These are phyloP conservation scores for Boechera stricta DNA, from an alignment of 345 rosid species.

Conservation along the genomic window DNA sequence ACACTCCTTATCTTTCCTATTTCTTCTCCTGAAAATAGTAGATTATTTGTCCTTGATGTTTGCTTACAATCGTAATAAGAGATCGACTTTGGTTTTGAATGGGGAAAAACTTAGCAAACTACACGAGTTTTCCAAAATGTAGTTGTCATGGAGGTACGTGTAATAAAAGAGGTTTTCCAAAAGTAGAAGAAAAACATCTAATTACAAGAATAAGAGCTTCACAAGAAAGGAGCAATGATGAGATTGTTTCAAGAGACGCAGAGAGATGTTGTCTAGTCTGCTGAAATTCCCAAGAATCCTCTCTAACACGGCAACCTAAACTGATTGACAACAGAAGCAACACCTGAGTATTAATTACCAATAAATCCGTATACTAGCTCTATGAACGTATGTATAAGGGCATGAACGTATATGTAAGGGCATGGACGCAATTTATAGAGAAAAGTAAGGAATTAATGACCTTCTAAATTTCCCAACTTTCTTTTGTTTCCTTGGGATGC, in stretches of 20 bases:
- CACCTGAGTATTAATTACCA: conserved; percentile 42
- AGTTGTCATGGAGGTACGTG: conserved; percentile 25
- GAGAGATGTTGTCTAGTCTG: conserved; percentile 27
- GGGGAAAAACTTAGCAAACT: conserved; percentile 11
- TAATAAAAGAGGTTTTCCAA: neutral
- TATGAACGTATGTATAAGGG: neutral
- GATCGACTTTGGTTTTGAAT: conserved; percentile 14
- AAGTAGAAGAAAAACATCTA: conserved; percentile 28
- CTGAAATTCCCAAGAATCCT: conserved; percentile 29
- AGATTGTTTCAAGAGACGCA: conserved; percentile 28
- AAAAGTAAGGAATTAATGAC: conserved; percentile 44
- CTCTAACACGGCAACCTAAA: conserved; percentile 38
- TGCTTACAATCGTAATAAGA: conserved; percentile 24
- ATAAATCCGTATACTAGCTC: conserved; percentile 34
- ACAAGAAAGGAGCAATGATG: conserved; percentile 18
- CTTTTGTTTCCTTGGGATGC: conserved; percentile 44
- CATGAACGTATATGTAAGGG: conserved; percentile 12
- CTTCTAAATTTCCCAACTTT: conserved; percentile 38
- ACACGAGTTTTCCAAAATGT: conserved; percentile 31
- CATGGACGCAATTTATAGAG: conserved; percentile 40
- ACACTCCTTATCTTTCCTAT: conserved; percentile 4
- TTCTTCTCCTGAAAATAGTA: conserved; percentile 12
- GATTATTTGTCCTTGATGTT: conserved; percentile 1
- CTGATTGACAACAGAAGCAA: conserved; percentile 47
- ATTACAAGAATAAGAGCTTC: conserved; percentile 39